Conservation (phyloP, 345 rosid genomes). For the Hibiscus tridactylites region DNA sequence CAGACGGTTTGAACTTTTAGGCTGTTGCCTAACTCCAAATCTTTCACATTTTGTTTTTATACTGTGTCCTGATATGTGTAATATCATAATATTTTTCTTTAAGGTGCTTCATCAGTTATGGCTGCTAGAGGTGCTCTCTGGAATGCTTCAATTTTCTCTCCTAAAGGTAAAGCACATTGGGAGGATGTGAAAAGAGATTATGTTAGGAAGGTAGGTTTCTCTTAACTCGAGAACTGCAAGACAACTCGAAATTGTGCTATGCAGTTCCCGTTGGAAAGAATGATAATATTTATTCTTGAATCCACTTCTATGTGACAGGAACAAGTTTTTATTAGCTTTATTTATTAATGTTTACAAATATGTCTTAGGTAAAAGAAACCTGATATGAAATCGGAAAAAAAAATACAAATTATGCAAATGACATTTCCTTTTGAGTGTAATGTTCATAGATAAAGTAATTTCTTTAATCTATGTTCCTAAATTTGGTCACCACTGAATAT, state of each 20-base stretch:
- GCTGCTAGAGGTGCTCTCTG: constrained; percentile 94
- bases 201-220: constrained; percentile 54
- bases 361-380: no score
- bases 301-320: background rate
- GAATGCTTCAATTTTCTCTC: constrained; percentile 89
- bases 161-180: constrained; percentile 59
- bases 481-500: background rate
- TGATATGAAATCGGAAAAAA: no score
- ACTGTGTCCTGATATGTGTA: background rate
- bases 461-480: no score
- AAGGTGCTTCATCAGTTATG: constrained; percentile 90
- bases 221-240: background rate
- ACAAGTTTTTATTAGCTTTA: background rate
- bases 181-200: constrained; percentile 65
- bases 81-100: background rate
- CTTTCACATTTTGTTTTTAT: background rate
- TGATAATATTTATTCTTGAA: background rate
- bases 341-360: background rate
- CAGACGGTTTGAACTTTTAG: background rate
- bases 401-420: no score
- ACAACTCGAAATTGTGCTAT: background rate
- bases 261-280: constrained; percentile 5
- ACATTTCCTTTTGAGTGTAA: no score
- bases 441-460: no score
- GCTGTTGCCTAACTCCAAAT: background rate